Evolutionary conservation across 176 grass and related monocot genomes (phyloP).

Genomic region (Aegilops umbellulata): DNA sequence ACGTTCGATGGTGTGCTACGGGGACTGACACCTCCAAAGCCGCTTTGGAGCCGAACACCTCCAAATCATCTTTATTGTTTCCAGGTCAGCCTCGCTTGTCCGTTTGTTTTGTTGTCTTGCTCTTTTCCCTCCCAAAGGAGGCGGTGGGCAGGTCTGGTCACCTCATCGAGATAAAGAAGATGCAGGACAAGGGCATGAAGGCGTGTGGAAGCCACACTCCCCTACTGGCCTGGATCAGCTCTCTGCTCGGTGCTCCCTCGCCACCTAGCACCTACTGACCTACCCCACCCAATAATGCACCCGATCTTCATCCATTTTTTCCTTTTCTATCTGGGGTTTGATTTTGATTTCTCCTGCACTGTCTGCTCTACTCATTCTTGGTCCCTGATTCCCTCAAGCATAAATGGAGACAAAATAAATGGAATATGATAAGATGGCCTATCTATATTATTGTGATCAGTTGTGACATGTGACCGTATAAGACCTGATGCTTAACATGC

Average conservation of each 20-base stretch:
- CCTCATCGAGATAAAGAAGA: background rate
- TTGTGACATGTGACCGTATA: background rate
- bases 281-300: conserved; percentile 14
- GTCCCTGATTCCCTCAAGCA: background rate
- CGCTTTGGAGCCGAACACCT: conserved; percentile 8
- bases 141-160: conserved; percentile 19
- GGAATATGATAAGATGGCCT: background rate
- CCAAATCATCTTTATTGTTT: background rate
- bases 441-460: background rate
- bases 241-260: background rate
- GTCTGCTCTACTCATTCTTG: background rate
- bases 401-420: background rate
- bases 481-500: background rate
- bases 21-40: background rate
- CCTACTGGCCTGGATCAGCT: conserved; percentile 1
- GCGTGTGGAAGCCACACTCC: conserved; percentile 49
- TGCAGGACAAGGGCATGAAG: conserved; percentile 18
- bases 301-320: background rate
- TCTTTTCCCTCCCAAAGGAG: conserved; percentile 20
- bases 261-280: background rate
- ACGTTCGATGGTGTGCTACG: conserved; percentile 1
- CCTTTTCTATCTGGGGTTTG: background rate
- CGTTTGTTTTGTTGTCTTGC: conserved; percentile 19
- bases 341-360: background rate
- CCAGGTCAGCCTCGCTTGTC: conserved; percentile 31